Evolutionary conservation across 1,284 basidiomycete species (phyloP), one percentile per base, ranked within the genome.

Genomic region (Fomitopsis schrenkii): DNA sequence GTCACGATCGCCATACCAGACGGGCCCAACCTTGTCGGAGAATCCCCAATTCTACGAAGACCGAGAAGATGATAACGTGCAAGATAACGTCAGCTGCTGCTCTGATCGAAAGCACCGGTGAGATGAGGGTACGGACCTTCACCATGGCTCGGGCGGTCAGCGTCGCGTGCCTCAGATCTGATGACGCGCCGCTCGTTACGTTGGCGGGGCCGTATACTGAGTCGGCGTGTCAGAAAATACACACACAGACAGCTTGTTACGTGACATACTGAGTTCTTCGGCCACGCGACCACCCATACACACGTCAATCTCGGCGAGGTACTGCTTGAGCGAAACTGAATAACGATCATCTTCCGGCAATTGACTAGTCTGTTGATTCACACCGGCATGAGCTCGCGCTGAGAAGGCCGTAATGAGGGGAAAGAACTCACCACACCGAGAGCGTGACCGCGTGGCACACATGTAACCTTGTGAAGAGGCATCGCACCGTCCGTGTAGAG

Each of bases 381-480:
- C 46, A 53, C 35, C 52, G 40, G 7, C 19, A 48, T 41, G 38
- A 19, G 48, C 22, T 33, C 55, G 38, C n/a, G 50, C 17, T 46
- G 15, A 7, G 2, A 30, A 33, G 38, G 59, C 26, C 17, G 35
- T 26, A 19, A 42, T 56, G 45, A n/a, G 14, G 19, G 17, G 17
- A 35, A 26, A 9, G 40, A 52, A 83, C 88, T 67, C 76, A 93
- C 91, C 68, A 95, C 80, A 65, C 96, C 96, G 40, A 97, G 83
- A 19, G 94, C 91, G 70, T 95, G 93, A 36, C 95, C 95, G 68
- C 96, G 90, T 55, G 95, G 95, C 63, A 98, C 86, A 75, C 95
- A 96, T 19, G 95, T 98, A 30, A 97, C 95, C 79, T 96, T 97
- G 75, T 98, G 95, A 65, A 98, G 76, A 35, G 95, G 95, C 84